These are phyloP conservation scores for Trichoderma asperellum DNA, from an alignment of 2,329 filamentous ascomycete genomes.

Conservation along the genomic window DNA sequence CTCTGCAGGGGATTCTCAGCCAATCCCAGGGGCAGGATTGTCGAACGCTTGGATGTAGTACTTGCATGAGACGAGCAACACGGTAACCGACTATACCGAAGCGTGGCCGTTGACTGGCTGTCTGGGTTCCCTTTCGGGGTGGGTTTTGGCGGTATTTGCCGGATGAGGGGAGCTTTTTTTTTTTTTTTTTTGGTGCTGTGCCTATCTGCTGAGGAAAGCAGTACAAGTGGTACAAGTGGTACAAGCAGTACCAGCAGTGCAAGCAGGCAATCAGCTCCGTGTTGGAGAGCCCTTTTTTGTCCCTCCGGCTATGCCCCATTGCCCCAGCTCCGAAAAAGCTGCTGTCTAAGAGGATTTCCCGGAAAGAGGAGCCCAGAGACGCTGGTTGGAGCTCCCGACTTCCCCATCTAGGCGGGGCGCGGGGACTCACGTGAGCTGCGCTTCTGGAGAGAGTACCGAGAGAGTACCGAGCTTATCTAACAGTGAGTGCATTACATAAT, in stretches of 20 bases:
- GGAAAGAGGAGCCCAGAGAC: neutral
- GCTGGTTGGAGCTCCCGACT: neutral
- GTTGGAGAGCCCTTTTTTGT: neutral
- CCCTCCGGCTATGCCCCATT: neutral
- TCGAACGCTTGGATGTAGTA: neutral
- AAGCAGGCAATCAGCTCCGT: neutral
- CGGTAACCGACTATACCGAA: conserved; percentile 28
- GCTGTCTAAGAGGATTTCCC: conserved; percentile 27
- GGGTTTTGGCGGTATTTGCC: conserved; percentile 7
- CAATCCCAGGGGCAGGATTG: neutral
- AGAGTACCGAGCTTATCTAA: neutral
- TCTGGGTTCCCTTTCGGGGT: neutral
- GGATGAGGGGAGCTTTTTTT: conserved; percentile 25
- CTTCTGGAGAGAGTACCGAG: conserved; percentile 1
- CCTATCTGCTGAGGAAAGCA: neutral
- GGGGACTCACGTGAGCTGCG: conserved; percentile 10
- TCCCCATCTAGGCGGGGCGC: neutral
- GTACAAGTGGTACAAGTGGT: too few relatives aligned
- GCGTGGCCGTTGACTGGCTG: neutral
- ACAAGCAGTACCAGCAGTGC: too few relatives aligned
- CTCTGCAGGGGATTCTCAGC: neutral
- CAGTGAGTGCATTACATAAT: neutral
- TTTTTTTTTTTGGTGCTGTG: neutral
- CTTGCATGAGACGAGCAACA: neutral
- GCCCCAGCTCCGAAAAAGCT: conserved; percentile 3